Evolutionary conservation across 73 alveolate genomes (phyloP), one percentile per base, ranked within the genome.

Genomic region (Urostyla sp.): DNA sequence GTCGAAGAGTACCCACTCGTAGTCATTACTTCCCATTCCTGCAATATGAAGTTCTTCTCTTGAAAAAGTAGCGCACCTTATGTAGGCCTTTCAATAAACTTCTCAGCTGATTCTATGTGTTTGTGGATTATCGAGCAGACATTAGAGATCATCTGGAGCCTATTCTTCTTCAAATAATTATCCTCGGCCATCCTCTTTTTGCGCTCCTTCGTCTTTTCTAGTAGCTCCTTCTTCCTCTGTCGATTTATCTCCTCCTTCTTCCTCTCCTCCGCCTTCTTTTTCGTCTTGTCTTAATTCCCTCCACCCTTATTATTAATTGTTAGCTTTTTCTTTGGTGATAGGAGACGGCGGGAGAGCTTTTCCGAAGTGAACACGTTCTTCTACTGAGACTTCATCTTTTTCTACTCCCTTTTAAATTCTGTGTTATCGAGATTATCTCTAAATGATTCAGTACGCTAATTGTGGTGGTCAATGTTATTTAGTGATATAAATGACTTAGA

Each of bases 1-100:
- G 85, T 75, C 20, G 72, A 51, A 32, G 74, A 11, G 82, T 34
- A 85, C 5, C 93, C 93, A 61, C 80, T 73, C 32, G 82, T 53
- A 2, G 87, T 32, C 60, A 63, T 75, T 15, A 85, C 72, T 20
- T 24, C 20, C 93, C 93, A 85, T 49, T 45, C 77, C 20, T 85
- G 80, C 37, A 88, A 38, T 50, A 27, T 63, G 67, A 79, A 85
- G 36, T 56, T 75, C 34, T 49, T 13, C 37, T 85, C 93, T 28
- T 75, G 86, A 46, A 85, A 85, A 28, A 85, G 43, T 67, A 26
- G 21, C 0, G 93, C 93, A 1, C 59, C 84, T 31, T 75, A 69
- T 23, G 93, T 53, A 0, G 93, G 93, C 30, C 40, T 16, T 35
- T 57, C 48, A 32, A 75, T 56, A 23, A 37, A 37, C 26, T n/a